Evolutionary conservation across 495 filamentous ascomycete species (phyloP), one percentile per base, ranked within the genome.

Genomic region (Penicillium malachiteum): DNA sequence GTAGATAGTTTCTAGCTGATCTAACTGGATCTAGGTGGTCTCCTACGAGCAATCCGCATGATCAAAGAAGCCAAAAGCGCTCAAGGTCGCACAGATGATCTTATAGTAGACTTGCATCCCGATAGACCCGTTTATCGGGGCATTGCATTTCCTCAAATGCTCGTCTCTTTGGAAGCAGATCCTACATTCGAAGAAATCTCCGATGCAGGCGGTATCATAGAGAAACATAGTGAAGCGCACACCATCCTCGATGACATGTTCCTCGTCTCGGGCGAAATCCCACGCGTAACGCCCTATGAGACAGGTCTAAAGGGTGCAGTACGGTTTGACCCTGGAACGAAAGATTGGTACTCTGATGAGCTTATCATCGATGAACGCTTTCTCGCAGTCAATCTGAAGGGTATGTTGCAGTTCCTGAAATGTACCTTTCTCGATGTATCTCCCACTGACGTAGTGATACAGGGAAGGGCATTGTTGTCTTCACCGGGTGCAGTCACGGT

Each of bases 401-500:
- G 80, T 52, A 43, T n/a, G 26, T 38, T 12, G 30, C 14, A 35
- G 30, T n/a, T 16, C 3, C 11, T 78, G 49, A 55, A 30, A 37
- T 13, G 34, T 3, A 37, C 33, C 26, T 11, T 13, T 30, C 11
- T 14, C 16, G 1, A 9, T 34, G 16, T 3, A 4, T 26, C 4
- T 26, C 21, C 21, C 21, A 26, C 21, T 26, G 21, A 26, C 21
- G 4, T 26, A 26, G 40, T 16, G 13, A 43, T 9, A 16, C 51
- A 78, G 75, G 70, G 32, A 84, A 79, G 62, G 84, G 83, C 10
- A 71, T 87, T 16, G 80, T 87, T 7, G 67, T 85, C 13, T 84
- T 87, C 63, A 85, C 81, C 1, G 82, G 81, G n/a, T 86, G 83
- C 66, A 82, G 78, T 55, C 83, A 85, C 52, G 79, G 79, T 1